These are phyloP conservation scores for Claviceps maximensis DNA, from an alignment of 2,329 filamentous ascomycete species.

Conservation along the genomic window DNA sequence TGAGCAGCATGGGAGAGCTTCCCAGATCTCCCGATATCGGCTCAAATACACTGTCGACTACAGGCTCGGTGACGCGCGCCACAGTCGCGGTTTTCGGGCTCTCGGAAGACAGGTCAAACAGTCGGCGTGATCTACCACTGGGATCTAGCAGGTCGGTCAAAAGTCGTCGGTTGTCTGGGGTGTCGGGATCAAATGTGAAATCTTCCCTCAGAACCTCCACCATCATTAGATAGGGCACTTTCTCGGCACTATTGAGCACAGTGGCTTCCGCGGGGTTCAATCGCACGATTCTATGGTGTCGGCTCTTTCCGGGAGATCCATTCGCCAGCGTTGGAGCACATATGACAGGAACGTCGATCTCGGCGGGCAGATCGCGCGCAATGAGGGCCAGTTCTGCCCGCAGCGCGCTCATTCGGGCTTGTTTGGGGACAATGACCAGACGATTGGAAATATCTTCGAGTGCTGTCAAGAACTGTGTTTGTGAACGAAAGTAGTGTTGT, in stretches of 20 bases:
- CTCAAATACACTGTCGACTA: slow-evolving; percentile 67
- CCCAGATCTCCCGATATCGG: slow-evolving; percentile 68
- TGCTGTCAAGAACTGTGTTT: slow-evolving; percentile 69
- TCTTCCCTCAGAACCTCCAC: slow-evolving; percentile 71
- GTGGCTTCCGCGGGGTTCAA: slow-evolving; percentile 76
- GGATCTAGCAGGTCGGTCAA: slow-evolving; percentile 44
- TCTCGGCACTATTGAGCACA: slow-evolving; percentile 74
- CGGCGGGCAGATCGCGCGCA: slow-evolving; percentile 66
- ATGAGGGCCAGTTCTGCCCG: slow-evolving; percentile 71
- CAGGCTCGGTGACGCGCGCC: slow-evolving; percentile 28
- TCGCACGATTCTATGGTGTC: slow-evolving; percentile 70
- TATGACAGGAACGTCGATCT: slow-evolving; percentile 73
- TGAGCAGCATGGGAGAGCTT: slow-evolving; percentile 55
- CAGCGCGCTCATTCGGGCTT: slow-evolving; percentile 66
- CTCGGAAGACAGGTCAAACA: slow-evolving; percentile 56
- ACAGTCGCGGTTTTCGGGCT: slow-evolving; percentile 38
- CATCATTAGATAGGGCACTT: slow-evolving; percentile 76
- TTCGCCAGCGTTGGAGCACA: slow-evolving; percentile 63
- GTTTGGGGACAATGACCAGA: slow-evolving; percentile 70
- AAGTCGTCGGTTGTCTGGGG: slow-evolving; percentile 56
- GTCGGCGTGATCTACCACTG: slow-evolving; percentile 41
- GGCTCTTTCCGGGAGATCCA: slow-evolving; percentile 60
- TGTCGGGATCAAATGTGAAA: slow-evolving; percentile 69
- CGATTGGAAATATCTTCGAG: slow-evolving; percentile 76
- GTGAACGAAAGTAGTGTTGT: slow-evolving; percentile 71